These are phyloP conservation scores for Arachis hypogaea DNA, from an alignment of 306 rosid species.

Conservation along the genomic window DNA sequence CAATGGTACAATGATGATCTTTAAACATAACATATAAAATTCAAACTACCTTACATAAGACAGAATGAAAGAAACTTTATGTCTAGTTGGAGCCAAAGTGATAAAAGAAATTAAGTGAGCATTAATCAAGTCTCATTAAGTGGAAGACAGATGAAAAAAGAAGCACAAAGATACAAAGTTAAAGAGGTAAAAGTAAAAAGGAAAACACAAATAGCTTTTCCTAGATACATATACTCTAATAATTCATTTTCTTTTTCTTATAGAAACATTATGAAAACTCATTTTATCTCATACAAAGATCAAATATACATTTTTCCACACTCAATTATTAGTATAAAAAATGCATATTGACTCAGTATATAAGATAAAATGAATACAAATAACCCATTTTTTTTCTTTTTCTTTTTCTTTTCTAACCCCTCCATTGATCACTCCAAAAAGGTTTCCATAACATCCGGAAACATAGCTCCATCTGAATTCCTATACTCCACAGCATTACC, in stretches of 20 bases:
- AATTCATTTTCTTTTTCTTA: neutral
- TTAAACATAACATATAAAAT: conserved; percentile 1
- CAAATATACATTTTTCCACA: no score
- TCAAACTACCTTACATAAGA: neutral
- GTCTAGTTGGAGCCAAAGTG: conserved; percentile 47
- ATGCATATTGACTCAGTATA: no score
- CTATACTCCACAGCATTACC: conserved; percentile 52
- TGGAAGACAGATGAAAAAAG: conserved; percentile 37
- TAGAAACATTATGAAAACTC: no score
- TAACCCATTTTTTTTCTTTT: no score
- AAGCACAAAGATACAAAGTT: conserved; percentile 50
- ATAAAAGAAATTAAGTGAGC: conserved; percentile 50
- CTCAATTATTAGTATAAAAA: no score
- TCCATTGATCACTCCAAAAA: conserved; percentile 72
- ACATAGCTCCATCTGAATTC: conserved; percentile 74
- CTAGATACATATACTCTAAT: conserved; percentile 62
- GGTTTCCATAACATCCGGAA: conserved; percentile 90
- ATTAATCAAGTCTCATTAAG: conserved; percentile 52
- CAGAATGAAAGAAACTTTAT: conserved; percentile 29
- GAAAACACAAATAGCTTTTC: conserved; percentile 47
- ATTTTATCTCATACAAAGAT: no score
- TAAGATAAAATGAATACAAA: no score
- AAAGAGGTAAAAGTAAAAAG: conserved; percentile 15
- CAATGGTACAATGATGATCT: conserved; percentile 33
- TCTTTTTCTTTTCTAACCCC: neutral